These are phyloP conservation scores for Thozetella sp. DNA, from an alignment of 495 filamentous ascomycete genomes.

Conservation along the genomic window DNA sequence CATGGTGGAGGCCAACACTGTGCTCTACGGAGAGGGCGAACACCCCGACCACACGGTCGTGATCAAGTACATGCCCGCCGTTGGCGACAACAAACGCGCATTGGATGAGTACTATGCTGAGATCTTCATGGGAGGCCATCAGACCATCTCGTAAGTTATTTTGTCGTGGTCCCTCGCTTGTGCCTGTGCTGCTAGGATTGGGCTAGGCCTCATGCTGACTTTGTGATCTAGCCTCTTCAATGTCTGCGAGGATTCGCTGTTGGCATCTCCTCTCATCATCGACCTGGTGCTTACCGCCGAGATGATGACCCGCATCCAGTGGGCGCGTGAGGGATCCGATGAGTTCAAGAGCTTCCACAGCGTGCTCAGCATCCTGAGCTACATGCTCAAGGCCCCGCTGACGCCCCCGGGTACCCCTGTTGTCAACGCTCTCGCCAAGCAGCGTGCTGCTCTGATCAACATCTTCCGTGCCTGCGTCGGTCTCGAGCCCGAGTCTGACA, in stretches of 20 bases:
- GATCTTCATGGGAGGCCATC: slow-evolving; percentile 98
- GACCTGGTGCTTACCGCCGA: slow-evolving; percentile 90
- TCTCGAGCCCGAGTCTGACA: slow-evolving; percentile 96
- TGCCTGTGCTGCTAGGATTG: too few species aligned
- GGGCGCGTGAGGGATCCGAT: slow-evolving; percentile 59
- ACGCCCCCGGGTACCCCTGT: slow-evolving; percentile 96
- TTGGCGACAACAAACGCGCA: slow-evolving; percentile 98
- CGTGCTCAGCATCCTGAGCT: slow-evolving; percentile 96
- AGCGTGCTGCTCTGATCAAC: slow-evolving; percentile 92
- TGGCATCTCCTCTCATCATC: slow-evolving; percentile 98
- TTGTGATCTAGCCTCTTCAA: slow-evolving; percentile 76
- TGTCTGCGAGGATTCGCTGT: slow-evolving; percentile 96
- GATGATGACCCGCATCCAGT: slow-evolving; percentile 97
- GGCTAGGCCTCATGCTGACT: too few species aligned
- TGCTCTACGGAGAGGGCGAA: slow-evolving; percentile 87
- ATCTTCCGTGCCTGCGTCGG: slow-evolving; percentile 99
- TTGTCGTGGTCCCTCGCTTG: neutral
- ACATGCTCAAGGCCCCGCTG: slow-evolving; percentile 99
- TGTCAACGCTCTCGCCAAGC: slow-evolving; percentile 95
- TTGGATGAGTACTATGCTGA: slow-evolving; percentile 99
- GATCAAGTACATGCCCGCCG: slow-evolving; percentile 99
- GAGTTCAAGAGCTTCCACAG: slow-evolving; percentile 93
- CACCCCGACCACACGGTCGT: slow-evolving; percentile 89
- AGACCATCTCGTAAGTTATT: slow-evolving; percentile 81
- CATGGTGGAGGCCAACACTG: slow-evolving; percentile 94